Evolutionary conservation across 2,329 filamentous ascomycete genomes (phyloP), one percentile per base, ranked within the genome.

Genomic region (Chrysoporthe puriensis): DNA sequence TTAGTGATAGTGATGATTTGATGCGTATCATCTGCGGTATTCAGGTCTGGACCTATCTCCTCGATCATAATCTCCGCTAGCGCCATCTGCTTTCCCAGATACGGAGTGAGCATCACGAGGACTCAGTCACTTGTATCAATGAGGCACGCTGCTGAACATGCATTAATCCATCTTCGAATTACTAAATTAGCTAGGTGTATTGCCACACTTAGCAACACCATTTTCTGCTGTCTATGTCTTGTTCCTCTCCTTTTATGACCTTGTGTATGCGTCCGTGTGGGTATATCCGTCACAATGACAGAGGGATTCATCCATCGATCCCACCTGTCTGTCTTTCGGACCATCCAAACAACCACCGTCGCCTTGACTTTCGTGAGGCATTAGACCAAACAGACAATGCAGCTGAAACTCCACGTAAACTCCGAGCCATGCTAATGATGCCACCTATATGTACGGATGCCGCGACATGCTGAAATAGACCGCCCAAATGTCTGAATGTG

Each of bases 391-490:
- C 50, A 54, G 13, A 16, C 16, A 48, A n/a, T 48, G 6, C 44
- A 48, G n/a, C 16, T 48, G 21, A 21, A 43, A 40, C 57, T 18
- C 36, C 57, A 21, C 40, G 11, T 44, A n/a, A 43, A 60, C 34
- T 26, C 57, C 56, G 40, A 42, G n/a, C 57, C 57, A 60, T 60
- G 57, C 57, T 43, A 59, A 42, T 21, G n/a, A 58, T 4, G 43
- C 57, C 57, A 3, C 13, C 11, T 60, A 43, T 40, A 21, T 26
- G 21, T 26, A 42, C n/a, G 40, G 36, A 43, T 60, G 57, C 57
- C 40, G 56, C 9, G 40, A 58, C 32, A 58, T 9, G 21, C 32
- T 18, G 6, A 21, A 26, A 60, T 7, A 44, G n/a, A 43, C 57
- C 36, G 57, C 36, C 36, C 57, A 60, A 14, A 40, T 60, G 57